These are phyloP conservation scores for Aspergillus coremiiformis DNA, from an alignment of 495 filamentous ascomycete species.

Conservation along the genomic window DNA sequence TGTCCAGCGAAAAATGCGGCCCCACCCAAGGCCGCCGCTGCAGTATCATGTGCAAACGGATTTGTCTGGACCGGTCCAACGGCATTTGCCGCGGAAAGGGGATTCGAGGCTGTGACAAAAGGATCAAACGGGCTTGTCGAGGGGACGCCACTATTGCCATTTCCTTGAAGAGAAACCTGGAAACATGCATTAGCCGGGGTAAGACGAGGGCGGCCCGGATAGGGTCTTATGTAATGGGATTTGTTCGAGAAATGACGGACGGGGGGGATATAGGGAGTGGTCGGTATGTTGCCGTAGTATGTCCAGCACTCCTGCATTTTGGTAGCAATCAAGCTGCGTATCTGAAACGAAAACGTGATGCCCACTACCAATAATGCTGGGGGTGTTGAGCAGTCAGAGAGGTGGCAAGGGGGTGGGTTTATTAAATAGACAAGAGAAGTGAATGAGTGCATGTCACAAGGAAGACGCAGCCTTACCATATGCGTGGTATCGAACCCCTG, in stretches of 20 bases:
- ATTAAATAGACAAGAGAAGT: not conserved
- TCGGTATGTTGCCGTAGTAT: not conserved
- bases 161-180: constrained; percentile 37
- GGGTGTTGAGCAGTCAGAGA: not conserved
- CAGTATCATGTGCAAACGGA: constrained; percentile 57
- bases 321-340: not conserved
- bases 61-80: constrained; percentile 49
- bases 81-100: constrained; percentile 43
- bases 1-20: constrained; percentile 50
- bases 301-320: not conserved
- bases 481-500: constrained; percentile 60
- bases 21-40: constrained; percentile 41
- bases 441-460: not conserved
- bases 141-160: constrained; percentile 30
- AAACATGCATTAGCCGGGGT: constrained; percentile 14
- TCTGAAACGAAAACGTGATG: not conserved
- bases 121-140: constrained; percentile 46
- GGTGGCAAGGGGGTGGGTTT: not conserved
- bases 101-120: constrained; percentile 50
- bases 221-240: no score
- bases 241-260: not conserved
- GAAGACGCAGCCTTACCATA: constrained; percentile 43
- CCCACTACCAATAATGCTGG: not conserved
- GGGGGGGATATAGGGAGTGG: not conserved
- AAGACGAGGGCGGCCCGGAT: constrained; percentile 6